Base-by-base conservation (phyloP, 805 yeast genomes). In the Nakazawaea ernobii region DNA sequence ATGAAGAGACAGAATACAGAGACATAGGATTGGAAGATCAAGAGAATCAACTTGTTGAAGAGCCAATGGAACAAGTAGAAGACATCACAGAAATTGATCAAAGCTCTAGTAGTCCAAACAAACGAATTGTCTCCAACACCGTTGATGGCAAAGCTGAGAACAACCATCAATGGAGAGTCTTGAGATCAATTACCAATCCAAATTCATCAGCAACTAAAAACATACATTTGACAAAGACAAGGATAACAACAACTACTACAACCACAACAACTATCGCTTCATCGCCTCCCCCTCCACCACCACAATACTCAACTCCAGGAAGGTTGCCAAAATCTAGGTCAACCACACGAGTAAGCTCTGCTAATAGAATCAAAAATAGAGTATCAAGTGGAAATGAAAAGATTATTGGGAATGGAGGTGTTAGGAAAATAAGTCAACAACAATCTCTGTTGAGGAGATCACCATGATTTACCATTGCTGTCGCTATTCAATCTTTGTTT, bases 221-320 rank as follows among this genome's bases (percentile, higher is more conserved):
- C 32, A 65, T 57, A 58, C 74, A 54, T 52, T 54, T 69, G 51
- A 71, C 72, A 13, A 74, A 69, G 11, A 74, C 77, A 2, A 72
- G 73, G 3, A 73, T 79, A 3, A 75, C 77, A 6, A 74, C 80
- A 8, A 66, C 77, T 6, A 74, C 77, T 1, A 73, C 74, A 4
- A 74, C 79, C 2, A 65, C 63, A 1, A 59, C 52, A 2, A 47
- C 50, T 5, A 50, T 49, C 14, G 43, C 60, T 13, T 52, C 66
- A 27, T 57, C 67, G 1, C 56, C 65, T 3, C 62, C 64, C 10
- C 59, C 62, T 8, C 62, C 53, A n/a, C 45, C 41, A 35, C 35
- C 39, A 24, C 38, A 37, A 17, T 42, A 47, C n/a, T n/a, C 10
- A 4, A 45, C 52, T 5, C 47, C 52, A 15, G 42, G 55, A 45